Percentiles rank a stretch among this genome's conserved stretches.
Conservation (phyloP, 768 basidiomycete species). For the Macrolepiota dolichaula region DNA sequence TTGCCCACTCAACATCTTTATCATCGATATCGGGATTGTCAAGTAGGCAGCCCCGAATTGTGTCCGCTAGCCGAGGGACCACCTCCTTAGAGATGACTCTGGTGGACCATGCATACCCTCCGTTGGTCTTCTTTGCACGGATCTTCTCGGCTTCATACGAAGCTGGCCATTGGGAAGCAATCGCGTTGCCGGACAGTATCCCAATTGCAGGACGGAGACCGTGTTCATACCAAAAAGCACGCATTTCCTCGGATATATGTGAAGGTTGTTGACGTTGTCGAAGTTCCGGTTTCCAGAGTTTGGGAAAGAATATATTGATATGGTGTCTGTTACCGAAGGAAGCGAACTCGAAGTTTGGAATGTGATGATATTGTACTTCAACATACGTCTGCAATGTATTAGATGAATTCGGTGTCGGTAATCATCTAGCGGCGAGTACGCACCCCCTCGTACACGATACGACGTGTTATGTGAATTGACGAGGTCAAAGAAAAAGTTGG, state of each 20-base stretch:
- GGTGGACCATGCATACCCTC: background rate
- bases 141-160: background rate
- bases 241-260: background rate
- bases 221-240: background rate
- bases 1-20: background rate
- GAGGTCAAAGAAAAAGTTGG: background rate
- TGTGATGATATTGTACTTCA: background rate
- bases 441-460: background rate
- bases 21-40: background rate
- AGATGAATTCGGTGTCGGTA: background rate
- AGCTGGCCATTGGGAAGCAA: background rate
- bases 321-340: background rate
- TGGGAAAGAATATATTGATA: background rate
- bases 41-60: background rate
- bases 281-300: background rate
- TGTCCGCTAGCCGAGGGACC: background rate
- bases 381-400: background rate
- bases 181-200: background rate
- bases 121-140: background rate
- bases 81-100: background rate
- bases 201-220: background rate
- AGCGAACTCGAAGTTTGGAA: background rate
- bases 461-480: background rate
- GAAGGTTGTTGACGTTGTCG: background rate
- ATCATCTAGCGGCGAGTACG: background rate